phyloP scores from a whole-genome alignment of 305 asterid species.

The Fraxinus nigra region DNA sequence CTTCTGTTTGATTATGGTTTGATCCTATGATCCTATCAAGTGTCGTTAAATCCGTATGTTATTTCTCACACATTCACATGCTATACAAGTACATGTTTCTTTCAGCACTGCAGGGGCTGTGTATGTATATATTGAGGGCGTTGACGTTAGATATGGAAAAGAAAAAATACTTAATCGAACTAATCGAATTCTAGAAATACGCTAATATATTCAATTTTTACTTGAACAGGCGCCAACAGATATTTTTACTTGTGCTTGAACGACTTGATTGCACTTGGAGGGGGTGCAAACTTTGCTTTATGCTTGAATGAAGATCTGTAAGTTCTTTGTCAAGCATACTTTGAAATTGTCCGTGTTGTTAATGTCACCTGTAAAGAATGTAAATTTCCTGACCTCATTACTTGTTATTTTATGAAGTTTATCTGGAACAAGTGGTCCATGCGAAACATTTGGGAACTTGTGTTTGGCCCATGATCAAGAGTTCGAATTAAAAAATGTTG shows the following conservation, averaged over 20 bases:
- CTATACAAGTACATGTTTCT: not conserved
- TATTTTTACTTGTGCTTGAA: slow-evolving; percentile 69
- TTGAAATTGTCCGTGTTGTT: not conserved
- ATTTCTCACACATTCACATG: not conserved
- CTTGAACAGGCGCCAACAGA: slow-evolving; percentile 64
- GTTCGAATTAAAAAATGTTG: slow-evolving; percentile 77
- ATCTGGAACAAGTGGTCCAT: slow-evolving; percentile 85
- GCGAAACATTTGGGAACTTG: slow-evolving; percentile 89
- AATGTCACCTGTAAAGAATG: not conserved
- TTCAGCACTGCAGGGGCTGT: not conserved
- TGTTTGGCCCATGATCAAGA: slow-evolving; percentile 86
- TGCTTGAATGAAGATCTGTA: slow-evolving; percentile 75
- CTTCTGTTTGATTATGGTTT: not conserved
- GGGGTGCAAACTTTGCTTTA: slow-evolving; percentile 70
- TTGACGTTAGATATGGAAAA: not conserved
- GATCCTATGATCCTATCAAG: not conserved
- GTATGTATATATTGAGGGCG: not conserved
- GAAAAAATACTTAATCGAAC: not conserved
- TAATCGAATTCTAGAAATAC: not conserved
- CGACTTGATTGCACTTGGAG: slow-evolving; percentile 76
- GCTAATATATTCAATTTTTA: not conserved
- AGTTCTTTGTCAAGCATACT: slow-evolving; percentile 31
- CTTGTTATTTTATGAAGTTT: slow-evolving; percentile 42
- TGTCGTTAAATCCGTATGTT: not conserved
- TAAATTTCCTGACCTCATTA: not conserved